Percentiles rank a stretch among this genome's conserved stretches.
These are phyloP conservation scores for Bacidia gigantensis DNA, from an alignment of 495 filamentous ascomycete species.

Conservation along the genomic window DNA sequence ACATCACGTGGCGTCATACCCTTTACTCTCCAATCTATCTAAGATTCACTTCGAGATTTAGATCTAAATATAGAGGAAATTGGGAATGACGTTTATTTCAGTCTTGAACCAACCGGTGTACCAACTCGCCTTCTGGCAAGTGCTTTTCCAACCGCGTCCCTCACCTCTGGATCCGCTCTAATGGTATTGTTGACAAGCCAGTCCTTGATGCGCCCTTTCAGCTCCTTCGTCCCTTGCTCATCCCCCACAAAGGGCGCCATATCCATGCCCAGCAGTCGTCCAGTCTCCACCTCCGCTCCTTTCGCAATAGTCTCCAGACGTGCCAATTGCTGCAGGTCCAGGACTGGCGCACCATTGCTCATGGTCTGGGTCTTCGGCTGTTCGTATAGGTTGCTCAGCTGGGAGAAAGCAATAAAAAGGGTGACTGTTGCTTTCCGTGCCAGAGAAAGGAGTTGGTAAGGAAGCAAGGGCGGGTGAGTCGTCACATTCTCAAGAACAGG, in stretches of 20 bases:
- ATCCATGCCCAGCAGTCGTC: conserved; percentile 58
- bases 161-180: conserved; percentile 57
- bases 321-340: conserved; percentile 29
- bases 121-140: conserved; percentile 43
- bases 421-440: conserved; percentile 63
- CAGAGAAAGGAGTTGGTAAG: conserved; percentile 73
- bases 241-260: conserved; percentile 73
- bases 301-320: conserved; percentile 35
- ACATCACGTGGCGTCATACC: too few species aligned
- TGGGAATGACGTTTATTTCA: not conserved
- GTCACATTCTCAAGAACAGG: conserved; percentile 39
- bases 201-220: conserved; percentile 57
- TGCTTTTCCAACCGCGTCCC: conserved; percentile 53
- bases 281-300: conserved; percentile 50
- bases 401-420: conserved; percentile 82
- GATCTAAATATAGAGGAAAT: not conserved
- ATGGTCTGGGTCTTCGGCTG: conserved; percentile 13
- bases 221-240: conserved; percentile 38
- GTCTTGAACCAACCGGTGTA: conserved; percentile 27
- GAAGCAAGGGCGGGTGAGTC: conserved; percentile 56
- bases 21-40: too few species aligned
- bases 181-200: conserved; percentile 67
- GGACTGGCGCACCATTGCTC: conserved; percentile 22
- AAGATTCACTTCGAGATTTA: too few species aligned
- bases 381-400: conserved; percentile 53